Evolutionary conservation across 2,329 filamentous ascomycete genomes (phyloP), one percentile per base, ranked within the genome.

Genomic region (Ophiognomonia clavigignenti-juglandacearum): DNA sequence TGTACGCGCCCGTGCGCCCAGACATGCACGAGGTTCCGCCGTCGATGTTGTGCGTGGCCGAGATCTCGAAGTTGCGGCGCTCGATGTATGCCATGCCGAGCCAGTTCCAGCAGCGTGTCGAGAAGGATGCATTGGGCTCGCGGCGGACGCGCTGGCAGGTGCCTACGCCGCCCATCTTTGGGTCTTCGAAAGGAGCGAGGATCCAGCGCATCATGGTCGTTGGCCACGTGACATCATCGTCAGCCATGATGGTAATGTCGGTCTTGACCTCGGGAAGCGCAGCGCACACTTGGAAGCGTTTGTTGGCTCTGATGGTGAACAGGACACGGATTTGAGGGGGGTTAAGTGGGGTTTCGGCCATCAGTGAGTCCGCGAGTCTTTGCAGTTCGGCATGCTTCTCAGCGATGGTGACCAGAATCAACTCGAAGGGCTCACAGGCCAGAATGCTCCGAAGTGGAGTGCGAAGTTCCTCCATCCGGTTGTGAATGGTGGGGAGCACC

Each of bases 21-120:
- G 92, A 96, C 74, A 97, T 88, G 72, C 92, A 97, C 10, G 92
- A 95, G n/a, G 95, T 86, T 34, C 92, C 92, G 50, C 92, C 92
- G 63, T 97, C 92, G 43, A 96, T 86, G 69, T 92, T 88, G 64
- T 95, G 92, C 45, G 91, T 96, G 26, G 92, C 91, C 39, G 91
- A 95, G 62, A 95, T 96, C 67, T 97, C 92, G 64, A 96, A 97
- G 68, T 96, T 97, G 52, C 92, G 84, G 49, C 92, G 82, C 66
- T 96, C 88, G 53, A 97, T 85, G 66, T 97, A 97, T 43, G 91
- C 83, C 19, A 90, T 88, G 6, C 91, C 91, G 18, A 97, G 77
- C 75, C 92, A 96, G 62, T 91, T 91, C 82, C 84, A 96, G 54
- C 88, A 71, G 42, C 78, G 78, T 35, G 80, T 78, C 22, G 72